These are phyloP conservation scores for Metschnikowia bowlesiae DNA, from an alignment of 805 yeast genomes.

Conservation along the genomic window DNA sequence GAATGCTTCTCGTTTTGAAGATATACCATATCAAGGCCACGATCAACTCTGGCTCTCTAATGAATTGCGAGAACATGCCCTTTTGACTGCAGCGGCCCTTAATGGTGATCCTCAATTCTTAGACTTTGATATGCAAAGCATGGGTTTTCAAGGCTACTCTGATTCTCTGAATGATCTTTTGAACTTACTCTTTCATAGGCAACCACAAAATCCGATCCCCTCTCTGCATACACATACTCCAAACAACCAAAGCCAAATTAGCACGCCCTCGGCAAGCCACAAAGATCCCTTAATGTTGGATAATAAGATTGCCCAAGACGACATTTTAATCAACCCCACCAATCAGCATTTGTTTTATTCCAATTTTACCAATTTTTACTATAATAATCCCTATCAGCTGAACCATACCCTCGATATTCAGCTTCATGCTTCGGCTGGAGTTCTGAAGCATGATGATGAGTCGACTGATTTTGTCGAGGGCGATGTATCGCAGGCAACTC, in stretches of 20 bases:
- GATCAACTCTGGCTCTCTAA: constrained; percentile 68
- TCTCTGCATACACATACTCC: not conserved
- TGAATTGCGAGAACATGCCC: constrained; percentile 67
- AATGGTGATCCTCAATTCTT: constrained; percentile 56
- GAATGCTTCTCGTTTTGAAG: not conserved
- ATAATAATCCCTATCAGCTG: constrained; percentile 35
- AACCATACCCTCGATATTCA: constrained; percentile 39
- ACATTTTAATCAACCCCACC: constrained; percentile 27
- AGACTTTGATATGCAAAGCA: constrained; percentile 39
- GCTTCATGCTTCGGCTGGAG: constrained; percentile 35
- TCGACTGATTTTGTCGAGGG: constrained; percentile 34
- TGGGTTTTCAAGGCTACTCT: constrained; percentile 10
- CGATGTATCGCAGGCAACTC: constrained; percentile 29
- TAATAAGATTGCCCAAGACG: constrained; percentile 6
- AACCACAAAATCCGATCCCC: constrained; percentile 13
- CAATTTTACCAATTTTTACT: constrained; percentile 35
- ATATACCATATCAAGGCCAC: constrained; percentile 17
- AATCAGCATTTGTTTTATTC: constrained; percentile 37
- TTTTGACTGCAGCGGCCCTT: constrained; percentile 68
- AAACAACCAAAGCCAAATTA: constrained; percentile 5
- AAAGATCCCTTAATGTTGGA: constrained; percentile 1
- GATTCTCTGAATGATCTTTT: constrained; percentile 43
- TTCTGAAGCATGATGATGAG: constrained; percentile 24
- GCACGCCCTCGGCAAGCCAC: constrained; percentile 2
- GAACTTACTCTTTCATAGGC: constrained; percentile 50